Evolutionary conservation across 2,329 filamentous ascomycete species (phyloP).

Genomic region (Didymella lethalis): DNA sequence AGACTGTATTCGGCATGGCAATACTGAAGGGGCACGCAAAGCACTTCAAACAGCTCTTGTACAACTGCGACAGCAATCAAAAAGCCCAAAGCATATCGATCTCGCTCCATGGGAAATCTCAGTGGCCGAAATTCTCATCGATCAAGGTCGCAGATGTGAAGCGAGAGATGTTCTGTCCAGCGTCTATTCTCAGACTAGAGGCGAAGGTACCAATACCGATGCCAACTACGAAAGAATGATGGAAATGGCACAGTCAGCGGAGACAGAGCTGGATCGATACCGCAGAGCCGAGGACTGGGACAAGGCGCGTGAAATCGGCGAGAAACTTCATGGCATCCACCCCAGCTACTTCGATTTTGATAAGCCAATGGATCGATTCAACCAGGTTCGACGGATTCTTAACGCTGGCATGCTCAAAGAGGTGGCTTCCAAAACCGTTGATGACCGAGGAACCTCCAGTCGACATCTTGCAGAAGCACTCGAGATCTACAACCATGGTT

Average conservation of each 20-base stretch:
- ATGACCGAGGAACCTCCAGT: neutral
- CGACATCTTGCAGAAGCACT: neutral
- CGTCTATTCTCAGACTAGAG: neutral
- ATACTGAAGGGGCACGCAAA: constrained; percentile 1
- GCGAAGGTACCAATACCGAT: neutral
- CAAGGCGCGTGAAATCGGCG: neutral
- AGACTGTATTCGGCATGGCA: neutral
- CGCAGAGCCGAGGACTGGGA: constrained; percentile 9
- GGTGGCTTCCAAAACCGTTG: neutral
- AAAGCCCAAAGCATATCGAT: neutral
- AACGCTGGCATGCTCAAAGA: constrained; percentile 4
- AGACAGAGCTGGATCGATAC: neutral
- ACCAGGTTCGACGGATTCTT: constrained; percentile 2
- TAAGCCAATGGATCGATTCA: constrained; percentile 6
- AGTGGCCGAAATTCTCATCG: constrained; percentile 3
- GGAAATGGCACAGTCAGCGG: neutral
- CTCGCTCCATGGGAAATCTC: constrained; percentile 1
- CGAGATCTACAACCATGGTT: constrained; percentile 8
- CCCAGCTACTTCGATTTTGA: constrained; percentile 5
- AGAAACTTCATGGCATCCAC: neutral
- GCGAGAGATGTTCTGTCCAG: neutral
- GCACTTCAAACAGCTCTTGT: neutral
- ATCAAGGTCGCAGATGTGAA: constrained; percentile 4
- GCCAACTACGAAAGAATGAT: neutral
- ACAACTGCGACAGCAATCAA: neutral